These are phyloP conservation scores for Exidia glandulosa DNA, from an alignment of 768 basidiomycete genomes.

Conservation along the genomic window DNA sequence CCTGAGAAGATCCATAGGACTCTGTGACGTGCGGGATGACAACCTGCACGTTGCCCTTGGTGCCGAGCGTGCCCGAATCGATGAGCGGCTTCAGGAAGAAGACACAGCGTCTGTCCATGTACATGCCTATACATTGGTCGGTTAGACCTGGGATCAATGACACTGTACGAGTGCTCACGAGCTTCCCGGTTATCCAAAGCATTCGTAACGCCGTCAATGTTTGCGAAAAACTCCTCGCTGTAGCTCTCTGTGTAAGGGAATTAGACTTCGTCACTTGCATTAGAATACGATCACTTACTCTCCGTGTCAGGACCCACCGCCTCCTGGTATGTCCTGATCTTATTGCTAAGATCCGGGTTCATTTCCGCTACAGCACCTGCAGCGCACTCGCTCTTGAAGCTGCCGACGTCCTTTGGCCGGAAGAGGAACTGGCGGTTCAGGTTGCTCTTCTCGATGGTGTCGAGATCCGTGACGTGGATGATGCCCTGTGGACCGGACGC, in stretches of 20 bases:
- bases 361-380: conserved; percentile 85
- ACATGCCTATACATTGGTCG: conserved; percentile 47
- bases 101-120: conserved; percentile 98
- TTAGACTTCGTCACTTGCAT: conserved; percentile 6
- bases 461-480: conserved; percentile 92
- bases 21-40: conserved; percentile 90
- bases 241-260: conserved; percentile 54
- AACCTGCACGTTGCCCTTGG: conserved; percentile 96
- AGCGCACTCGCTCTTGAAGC: conserved; percentile 95
- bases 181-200: conserved; percentile 95
- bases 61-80: conserved; percentile 96
- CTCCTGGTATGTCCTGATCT: conserved; percentile 83
- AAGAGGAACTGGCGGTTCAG: conserved; percentile 97
- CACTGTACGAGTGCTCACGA: conserved; percentile 40
- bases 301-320: conserved; percentile 89
- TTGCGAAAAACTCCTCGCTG: conserved; percentile 76
- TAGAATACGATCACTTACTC: conserved; percentile 39
- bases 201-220: conserved; percentile 90
- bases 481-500: conserved; percentile 66
- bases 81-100: conserved; percentile 92
- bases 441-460: conserved; percentile 99
- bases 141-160: conserved; percentile 1
- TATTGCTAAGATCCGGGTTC: conserved; percentile 83
- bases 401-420: conserved; percentile 88
- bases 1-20: conserved; percentile 95